phyloP scores from a whole-genome alignment of 2,329 filamentous ascomycete species.

The Beauveria sp. region DNA sequence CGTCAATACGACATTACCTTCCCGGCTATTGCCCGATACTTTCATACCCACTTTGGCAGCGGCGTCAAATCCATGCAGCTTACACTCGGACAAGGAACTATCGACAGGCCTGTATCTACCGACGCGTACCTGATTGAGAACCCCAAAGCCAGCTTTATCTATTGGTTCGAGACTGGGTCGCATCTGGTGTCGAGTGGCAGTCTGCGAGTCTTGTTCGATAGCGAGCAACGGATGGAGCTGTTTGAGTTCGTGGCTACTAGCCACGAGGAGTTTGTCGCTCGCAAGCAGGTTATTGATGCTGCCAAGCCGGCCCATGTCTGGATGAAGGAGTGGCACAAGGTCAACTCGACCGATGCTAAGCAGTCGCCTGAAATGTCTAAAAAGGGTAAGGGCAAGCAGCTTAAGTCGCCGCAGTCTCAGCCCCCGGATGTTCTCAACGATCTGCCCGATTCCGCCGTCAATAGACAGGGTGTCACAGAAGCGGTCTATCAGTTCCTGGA shows the following conservation, averaged over 20 bases:
- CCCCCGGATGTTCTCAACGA: conserved; percentile 51
- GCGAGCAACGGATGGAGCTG: conserved; percentile 71
- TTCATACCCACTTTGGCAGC: conserved; percentile 80
- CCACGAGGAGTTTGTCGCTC: conserved; percentile 79
- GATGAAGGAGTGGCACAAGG: conserved; percentile 57
- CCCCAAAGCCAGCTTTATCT: conserved; percentile 69
- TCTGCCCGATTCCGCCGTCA: conserved; percentile 51
- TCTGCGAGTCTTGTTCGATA: conserved; percentile 72
- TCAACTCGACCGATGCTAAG: conserved; percentile 51
- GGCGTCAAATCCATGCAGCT: conserved; percentile 82
- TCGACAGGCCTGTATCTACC: conserved; percentile 48
- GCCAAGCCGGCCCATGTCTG: conserved; percentile 55
- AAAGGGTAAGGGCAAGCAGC: conserved; percentile 50
- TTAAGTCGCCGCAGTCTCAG: conserved; percentile 52
- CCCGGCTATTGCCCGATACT: conserved; percentile 78
- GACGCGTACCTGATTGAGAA: conserved; percentile 71
- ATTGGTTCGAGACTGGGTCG: conserved; percentile 79
- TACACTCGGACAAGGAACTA: conserved; percentile 61
- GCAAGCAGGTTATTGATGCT: conserved; percentile 54
- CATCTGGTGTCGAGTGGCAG: conserved; percentile 74
- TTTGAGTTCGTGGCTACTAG: conserved; percentile 71
- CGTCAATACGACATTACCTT: conserved; percentile 85
- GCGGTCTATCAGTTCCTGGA: conserved; percentile 58
- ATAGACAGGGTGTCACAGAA: conserved; percentile 52
- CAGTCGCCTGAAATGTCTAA: conserved; percentile 60